Evolutionary conservation across 2,329 filamentous ascomycete species (phyloP), one percentile per base, ranked within the genome.

Genomic region (Simplicillium aogashimaense): DNA sequence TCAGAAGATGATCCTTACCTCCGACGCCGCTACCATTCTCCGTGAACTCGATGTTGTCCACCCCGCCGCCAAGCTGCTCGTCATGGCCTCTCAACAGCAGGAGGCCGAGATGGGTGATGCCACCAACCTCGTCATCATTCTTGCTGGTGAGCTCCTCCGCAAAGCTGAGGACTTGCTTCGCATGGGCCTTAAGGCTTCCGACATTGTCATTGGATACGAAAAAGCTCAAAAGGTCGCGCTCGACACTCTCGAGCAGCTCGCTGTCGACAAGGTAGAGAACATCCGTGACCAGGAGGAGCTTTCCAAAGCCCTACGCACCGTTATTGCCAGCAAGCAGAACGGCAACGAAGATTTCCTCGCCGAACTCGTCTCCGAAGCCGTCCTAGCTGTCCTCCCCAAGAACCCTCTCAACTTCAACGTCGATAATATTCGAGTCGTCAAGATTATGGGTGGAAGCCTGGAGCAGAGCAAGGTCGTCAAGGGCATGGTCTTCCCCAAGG

Each of bases 11-110:
- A 94, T 95, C 54, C 74, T 98, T 49, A 98, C 94, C 53, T 97
- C 89, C 45, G 92, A 98, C 60, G 92, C 92, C 49, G 92, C 92
- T 50, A 97, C 92, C 34, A 98, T 98, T 60, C 76, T 98, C 53
- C 83, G 88, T 57, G 94, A 98, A 70, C 80, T 98, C 63, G 92
- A 98, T 58, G 92, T 98, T 47, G 89, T 98, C 42, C 92, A 98
- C 70, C 92, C 94, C 47, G 92, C 92, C 43, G 94, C 92, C 38
- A 98, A 98, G 70, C 74, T 98, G 49, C 72, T 98, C 40, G 92
- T 98, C 53, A 98, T 98, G 94, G 90, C 92, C 45, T 90, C 85
- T 63, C 92, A 98, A 66, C 92, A 98, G 69, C 94, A 98, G 67
- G 94, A 98, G 65, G 81, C 89, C 33, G 92, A 98, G 77, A 95